phyloP scores from a whole-genome alignment of 2,329 filamentous ascomycete genomes.

The Pyrenophora teres region DNA sequence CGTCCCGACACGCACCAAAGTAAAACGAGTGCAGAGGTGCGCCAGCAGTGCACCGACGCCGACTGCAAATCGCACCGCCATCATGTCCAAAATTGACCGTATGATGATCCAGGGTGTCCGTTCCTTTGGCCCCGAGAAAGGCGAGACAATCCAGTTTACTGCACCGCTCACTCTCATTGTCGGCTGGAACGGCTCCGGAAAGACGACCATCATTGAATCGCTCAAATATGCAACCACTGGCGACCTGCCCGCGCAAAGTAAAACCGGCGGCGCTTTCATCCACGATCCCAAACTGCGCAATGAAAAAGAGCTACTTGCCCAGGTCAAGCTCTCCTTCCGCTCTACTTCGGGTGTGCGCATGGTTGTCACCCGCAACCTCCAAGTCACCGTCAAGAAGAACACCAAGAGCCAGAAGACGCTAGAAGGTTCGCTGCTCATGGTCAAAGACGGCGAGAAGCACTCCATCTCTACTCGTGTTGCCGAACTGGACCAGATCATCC shows the following conservation, averaged over 20 bases:
- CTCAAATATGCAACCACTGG: slow-evolving; percentile 98
- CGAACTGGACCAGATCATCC: slow-evolving; percentile 83
- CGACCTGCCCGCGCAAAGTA: slow-evolving; percentile 87
- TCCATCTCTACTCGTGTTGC: slow-evolving; percentile 78
- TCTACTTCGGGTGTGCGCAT: slow-evolving; percentile 78
- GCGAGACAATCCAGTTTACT: slow-evolving; percentile 84
- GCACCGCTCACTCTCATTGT: slow-evolving; percentile 94
- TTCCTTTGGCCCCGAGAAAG: slow-evolving; percentile 78
- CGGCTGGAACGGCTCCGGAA: slow-evolving; percentile 95
- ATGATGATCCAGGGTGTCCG: slow-evolving; percentile 82
- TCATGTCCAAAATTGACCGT: slow-evolving; percentile 75
- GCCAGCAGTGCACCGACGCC: not conserved
- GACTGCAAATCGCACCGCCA: slow-evolving; percentile 2
- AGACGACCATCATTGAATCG: slow-evolving; percentile 98
- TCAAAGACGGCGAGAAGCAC: slow-evolving; percentile 78
- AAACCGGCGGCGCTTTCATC: slow-evolving; percentile 86
- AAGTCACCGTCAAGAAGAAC: slow-evolving; percentile 84
- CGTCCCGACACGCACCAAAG: not conserved
- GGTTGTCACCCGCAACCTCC: slow-evolving; percentile 81
- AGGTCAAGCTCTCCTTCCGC: slow-evolving; percentile 87
- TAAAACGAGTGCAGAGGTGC: too few species aligned
- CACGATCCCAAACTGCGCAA: slow-evolving; percentile 93
- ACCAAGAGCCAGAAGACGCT: slow-evolving; percentile 79
- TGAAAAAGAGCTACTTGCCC: slow-evolving; percentile 86
- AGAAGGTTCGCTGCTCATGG: slow-evolving; percentile 76